These are phyloP conservation scores for Lactuca sativa DNA, from an alignment of 129 eudicot genomes.

Conservation along the genomic window DNA sequence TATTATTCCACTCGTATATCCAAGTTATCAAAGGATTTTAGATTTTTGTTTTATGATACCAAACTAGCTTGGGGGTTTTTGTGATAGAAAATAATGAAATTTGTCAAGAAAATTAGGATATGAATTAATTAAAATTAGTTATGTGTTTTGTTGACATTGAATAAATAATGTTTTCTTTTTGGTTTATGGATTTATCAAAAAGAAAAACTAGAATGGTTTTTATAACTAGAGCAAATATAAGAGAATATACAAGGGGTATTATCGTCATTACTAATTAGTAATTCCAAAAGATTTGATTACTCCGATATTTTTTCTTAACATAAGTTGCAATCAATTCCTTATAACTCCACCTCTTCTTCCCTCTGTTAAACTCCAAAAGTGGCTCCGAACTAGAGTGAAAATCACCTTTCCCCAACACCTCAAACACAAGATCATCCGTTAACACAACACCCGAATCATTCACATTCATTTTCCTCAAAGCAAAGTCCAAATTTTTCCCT, in stretches of 20 bases:
- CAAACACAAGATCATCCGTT: constrained; percentile 76
- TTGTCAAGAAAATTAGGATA: too few species aligned
- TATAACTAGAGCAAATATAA: too few species aligned
- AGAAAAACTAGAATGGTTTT: too few species aligned
- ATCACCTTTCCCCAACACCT: constrained; percentile 89
- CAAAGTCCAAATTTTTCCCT: constrained; percentile 78
- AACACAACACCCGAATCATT: constrained; percentile 43
- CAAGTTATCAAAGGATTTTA: too few species aligned
- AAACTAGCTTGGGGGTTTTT: too few species aligned
- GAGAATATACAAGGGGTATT: constrained; percentile 1
- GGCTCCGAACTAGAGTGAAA: constrained; percentile 73
- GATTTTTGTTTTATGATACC: too few species aligned
- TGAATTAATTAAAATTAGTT: too few species aligned
- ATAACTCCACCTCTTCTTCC: constrained; percentile 54
- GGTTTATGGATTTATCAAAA: too few species aligned
- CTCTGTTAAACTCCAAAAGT: constrained; percentile 52
- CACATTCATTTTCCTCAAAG: constrained; percentile 52
- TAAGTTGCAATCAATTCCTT: constrained; percentile 53
- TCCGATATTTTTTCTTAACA: constrained; percentile 64
- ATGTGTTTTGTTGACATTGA: too few species aligned
- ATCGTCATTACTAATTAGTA: constrained; percentile 32
- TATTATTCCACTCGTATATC: too few species aligned
- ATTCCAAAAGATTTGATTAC: constrained; percentile 89
- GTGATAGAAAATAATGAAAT: too few species aligned
- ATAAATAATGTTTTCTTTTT: too few species aligned